A percentile compares a stretch with the other conserved stretches of the same genome.
These are phyloP conservation scores for Circinella umbellata DNA, from an alignment of 371 early-diverging fungal genomes.

Conservation along the genomic window DNA sequence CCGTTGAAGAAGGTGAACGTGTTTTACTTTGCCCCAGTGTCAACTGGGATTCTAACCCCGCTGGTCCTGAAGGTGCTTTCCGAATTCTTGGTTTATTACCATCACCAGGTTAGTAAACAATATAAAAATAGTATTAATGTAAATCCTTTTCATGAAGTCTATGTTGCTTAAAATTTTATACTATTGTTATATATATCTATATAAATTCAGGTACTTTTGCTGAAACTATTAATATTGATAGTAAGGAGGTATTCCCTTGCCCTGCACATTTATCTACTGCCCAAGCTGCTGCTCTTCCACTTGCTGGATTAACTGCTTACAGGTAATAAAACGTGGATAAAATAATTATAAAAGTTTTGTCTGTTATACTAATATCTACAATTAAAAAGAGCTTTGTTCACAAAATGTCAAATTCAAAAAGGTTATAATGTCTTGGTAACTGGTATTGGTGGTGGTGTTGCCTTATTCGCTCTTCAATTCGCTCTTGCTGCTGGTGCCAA, in stretches of 20 bases:
- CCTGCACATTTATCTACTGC: conserved; percentile 63
- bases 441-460: conserved; percentile 82
- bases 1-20: conserved; percentile 37
- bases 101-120: conserved; percentile 39
- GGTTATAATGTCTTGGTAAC: conserved; percentile 72
- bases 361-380: too few species aligned
- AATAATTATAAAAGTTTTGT: neutral
- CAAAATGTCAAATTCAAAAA: conserved; percentile 59
- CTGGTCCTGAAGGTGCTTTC: conserved; percentile 65
- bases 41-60: conserved; percentile 64
- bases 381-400: conserved; percentile 52
- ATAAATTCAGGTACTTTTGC: conserved; percentile 57
- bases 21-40: conserved; percentile 61
- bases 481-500: conserved; percentile 71
- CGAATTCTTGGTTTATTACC: conserved; percentile 66
- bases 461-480: conserved; percentile 70
- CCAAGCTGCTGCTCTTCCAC: conserved; percentile 74
- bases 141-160: too few species aligned
- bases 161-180: too few species aligned
- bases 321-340: conserved; percentile 26
- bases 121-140: conserved; percentile 51
- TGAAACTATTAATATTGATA: conserved; percentile 57
- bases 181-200: neutral
- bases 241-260: conserved; percentile 52
- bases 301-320: conserved; percentile 75